Percentiles rank a stretch among this genome's conserved stretches.
Evolutionary conservation across 2,329 filamentous ascomycete species (phyloP).

Genomic region (Apiospora phragmitis): DNA sequence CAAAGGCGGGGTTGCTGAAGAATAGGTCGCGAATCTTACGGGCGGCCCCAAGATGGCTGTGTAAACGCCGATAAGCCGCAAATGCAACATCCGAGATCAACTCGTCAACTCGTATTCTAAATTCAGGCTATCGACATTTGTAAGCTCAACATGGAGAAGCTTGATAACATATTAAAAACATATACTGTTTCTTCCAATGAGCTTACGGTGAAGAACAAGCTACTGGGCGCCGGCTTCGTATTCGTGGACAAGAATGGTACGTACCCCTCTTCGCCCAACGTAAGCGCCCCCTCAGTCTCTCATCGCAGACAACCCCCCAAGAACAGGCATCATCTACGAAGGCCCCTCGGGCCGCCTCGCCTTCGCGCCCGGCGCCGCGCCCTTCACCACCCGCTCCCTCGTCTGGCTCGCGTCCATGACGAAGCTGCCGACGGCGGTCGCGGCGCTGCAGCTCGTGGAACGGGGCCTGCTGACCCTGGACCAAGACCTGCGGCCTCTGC

Average conservation of each 20-base stretch:
- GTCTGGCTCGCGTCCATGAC: constrained; percentile 38
- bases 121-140: no score
- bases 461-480: constrained; percentile 44
- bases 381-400: constrained; percentile 35
- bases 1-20: not conserved
- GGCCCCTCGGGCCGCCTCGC: constrained; percentile 10
- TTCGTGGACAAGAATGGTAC: constrained; percentile 11
- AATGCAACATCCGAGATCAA: not conserved
- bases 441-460: constrained; percentile 49
- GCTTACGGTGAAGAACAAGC: not conserved
- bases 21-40: not conserved
- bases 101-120: not conserved
- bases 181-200: constrained; percentile 7
- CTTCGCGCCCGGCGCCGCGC: constrained; percentile 27
- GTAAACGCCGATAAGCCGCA: not conserved
- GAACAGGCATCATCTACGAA: constrained; percentile 13
- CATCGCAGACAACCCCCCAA: not conserved
- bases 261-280: not conserved
- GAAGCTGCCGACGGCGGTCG: constrained; percentile 47
- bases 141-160: not conserved
- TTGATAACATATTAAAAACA: not conserved
- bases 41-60: not conserved
- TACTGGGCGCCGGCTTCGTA: constrained; percentile 7
- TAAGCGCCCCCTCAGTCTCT: not conserved
- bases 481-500: constrained; percentile 41